phyloP scores from a whole-genome alignment of 1,139 yeast genomes.

The Saccharomycopsis crataegensis region DNA sequence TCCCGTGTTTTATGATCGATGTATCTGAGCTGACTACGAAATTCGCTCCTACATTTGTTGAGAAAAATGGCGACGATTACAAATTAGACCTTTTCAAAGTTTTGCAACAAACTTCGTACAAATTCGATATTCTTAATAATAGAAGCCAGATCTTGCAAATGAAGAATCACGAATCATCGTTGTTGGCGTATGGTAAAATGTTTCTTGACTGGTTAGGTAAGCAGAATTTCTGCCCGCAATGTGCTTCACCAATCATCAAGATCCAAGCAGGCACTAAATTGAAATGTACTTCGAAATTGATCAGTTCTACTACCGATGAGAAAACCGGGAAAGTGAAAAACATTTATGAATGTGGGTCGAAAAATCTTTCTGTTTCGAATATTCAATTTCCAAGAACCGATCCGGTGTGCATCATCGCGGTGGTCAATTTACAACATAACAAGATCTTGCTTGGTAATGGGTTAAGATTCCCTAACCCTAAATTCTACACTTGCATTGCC shows the following conservation, averaged over 20 bases:
- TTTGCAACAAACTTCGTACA: neutral
- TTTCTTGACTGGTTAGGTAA: conserved; percentile 79
- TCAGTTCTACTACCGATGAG: conserved; percentile 24
- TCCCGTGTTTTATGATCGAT: conserved; percentile 75
- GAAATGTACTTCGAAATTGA: conserved; percentile 39
- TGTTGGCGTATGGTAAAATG: conserved; percentile 77
- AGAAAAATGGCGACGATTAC: neutral
- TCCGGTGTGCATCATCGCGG: conserved; percentile 76
- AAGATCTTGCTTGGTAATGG: conserved; percentile 68
- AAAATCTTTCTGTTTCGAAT: conserved; percentile 44
- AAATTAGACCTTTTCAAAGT: conserved; percentile 12
- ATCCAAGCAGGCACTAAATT: conserved; percentile 81
- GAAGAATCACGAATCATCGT: conserved; percentile 46
- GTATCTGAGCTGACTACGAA: conserved; percentile 26
- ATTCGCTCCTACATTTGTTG: neutral
- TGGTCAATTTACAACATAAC: conserved; percentile 52
- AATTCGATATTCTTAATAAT: conserved; percentile 12
- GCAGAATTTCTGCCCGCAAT: conserved; percentile 78
- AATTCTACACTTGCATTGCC: conserved; percentile 78
- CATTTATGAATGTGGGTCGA: conserved; percentile 42
- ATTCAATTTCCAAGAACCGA: conserved; percentile 85
- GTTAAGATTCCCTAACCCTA: conserved; percentile 44
- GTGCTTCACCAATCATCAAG: conserved; percentile 66
- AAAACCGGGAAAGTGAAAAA: neutral
- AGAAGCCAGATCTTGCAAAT: conserved; percentile 30